These are phyloP conservation scores for Thielaviopsis populi DNA, from an alignment of 2,329 filamentous ascomycete genomes.

Conservation along the genomic window DNA sequence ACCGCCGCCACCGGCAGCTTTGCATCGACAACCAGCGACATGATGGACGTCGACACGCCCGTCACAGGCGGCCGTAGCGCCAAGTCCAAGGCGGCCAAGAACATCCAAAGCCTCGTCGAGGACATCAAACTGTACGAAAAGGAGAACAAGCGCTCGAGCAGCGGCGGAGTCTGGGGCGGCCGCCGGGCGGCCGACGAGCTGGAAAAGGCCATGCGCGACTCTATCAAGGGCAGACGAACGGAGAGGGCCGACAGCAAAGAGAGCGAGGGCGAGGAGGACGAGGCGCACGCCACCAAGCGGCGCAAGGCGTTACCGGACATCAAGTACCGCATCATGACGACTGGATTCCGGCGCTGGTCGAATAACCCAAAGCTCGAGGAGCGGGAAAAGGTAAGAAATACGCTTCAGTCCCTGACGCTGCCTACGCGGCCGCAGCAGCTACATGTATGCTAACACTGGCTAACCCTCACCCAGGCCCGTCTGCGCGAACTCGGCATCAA, in stretches of 20 bases:
- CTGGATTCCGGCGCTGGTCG: constrained; percentile 73
- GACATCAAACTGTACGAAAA: constrained; percentile 88
- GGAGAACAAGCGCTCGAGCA: constrained; percentile 62
- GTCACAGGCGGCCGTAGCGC: constrained; percentile 63
- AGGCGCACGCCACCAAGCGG: constrained; percentile 40
- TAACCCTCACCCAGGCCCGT: constrained; percentile 44
- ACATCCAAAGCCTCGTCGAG: constrained; percentile 59
- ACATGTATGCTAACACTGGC: constrained; percentile 17
- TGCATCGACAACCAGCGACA: constrained; percentile 24
- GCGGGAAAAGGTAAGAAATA: constrained; percentile 55
- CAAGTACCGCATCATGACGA: constrained; percentile 52
- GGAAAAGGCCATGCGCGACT: constrained; percentile 31
- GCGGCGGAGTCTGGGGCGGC: constrained; percentile 43
- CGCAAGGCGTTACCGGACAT: constrained; percentile 37
- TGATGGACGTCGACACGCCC: constrained; percentile 80
- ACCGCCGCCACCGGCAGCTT: background rate
- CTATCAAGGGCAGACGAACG: background rate
- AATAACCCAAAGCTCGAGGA: constrained; percentile 59
- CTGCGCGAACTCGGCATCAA: constrained; percentile 71
- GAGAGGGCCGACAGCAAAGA: constrained; percentile 27
- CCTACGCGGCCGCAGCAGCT: background rate
- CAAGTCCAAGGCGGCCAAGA: constrained; percentile 68
- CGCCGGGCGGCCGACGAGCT: constrained; percentile 45
- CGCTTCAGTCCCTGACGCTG: constrained; percentile 22
- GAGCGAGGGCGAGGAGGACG: constrained; percentile 38